Conservation (phyloP, 768 basidiomycete genomes). For the Mycena epipterygia region DNA sequence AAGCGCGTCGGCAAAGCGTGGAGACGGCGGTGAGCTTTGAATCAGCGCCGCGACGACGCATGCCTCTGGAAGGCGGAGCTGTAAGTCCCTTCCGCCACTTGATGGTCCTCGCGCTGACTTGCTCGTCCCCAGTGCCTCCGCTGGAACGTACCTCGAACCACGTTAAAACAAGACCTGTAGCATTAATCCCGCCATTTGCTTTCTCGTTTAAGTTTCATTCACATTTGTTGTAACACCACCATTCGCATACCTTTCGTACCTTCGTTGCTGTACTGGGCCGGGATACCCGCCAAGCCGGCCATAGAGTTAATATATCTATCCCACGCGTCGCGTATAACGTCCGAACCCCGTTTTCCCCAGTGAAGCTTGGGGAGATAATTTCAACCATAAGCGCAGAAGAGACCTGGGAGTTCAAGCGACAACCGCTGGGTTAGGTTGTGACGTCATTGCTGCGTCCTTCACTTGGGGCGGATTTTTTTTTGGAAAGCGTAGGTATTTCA, state of each 20-base stretch:
- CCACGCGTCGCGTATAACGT: too few species aligned
- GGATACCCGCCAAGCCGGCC: background rate
- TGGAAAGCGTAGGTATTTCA: too few species aligned
- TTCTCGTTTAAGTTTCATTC: background rate
- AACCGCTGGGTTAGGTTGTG: too few species aligned
- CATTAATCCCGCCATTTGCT: background rate
- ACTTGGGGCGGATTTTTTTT: too few species aligned
- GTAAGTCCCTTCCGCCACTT: background rate
- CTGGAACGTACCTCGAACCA: background rate
- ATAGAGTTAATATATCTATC: too few species aligned
- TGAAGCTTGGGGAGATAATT: too few species aligned
- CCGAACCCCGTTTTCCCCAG: too few species aligned
- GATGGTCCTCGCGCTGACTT: background rate
- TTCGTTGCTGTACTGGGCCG: background rate
- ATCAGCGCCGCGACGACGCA: background rate
- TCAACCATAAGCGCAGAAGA: too few species aligned
- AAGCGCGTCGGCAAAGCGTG: constrained; percentile 35
- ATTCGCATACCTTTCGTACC: constrained; percentile 3
- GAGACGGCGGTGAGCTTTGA: constrained; percentile 22
- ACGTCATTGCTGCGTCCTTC: too few species aligned
- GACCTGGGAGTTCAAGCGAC: too few species aligned
- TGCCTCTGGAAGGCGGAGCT: constrained; percentile 6
- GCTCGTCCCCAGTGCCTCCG: background rate
- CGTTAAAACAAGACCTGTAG: constrained; percentile 5
- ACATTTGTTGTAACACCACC: constrained; percentile 22